phyloP scores from a whole-genome alignment of 2,329 filamentous ascomycete genomes.

The Trichoderma breve region DNA sequence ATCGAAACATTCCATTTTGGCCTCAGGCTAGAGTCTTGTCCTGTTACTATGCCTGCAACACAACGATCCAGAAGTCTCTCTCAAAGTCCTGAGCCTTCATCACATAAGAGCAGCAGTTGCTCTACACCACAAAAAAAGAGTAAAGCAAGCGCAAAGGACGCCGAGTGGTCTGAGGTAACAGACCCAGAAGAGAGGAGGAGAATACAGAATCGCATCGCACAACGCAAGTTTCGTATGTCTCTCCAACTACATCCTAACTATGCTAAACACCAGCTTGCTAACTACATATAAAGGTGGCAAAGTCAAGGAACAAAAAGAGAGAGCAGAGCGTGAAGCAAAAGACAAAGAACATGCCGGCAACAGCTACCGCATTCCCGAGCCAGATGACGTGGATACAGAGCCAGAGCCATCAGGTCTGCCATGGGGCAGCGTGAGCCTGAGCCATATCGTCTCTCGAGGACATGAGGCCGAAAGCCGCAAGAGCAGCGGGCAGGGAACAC shows the following conservation, averaged over 20 bases:
- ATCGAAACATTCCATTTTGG: not conserved
- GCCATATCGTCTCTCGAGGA: constrained; percentile 49
- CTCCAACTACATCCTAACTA: not conserved
- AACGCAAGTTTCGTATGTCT: constrained; percentile 69
- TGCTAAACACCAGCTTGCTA: constrained; percentile 1
- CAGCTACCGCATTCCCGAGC: constrained; percentile 60
- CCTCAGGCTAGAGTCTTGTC: not conserved
- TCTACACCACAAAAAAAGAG: constrained; percentile 39
- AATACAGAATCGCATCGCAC: constrained; percentile 74
- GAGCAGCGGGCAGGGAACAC: constrained; percentile 41
- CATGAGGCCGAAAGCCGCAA: constrained; percentile 48
- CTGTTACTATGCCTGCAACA: constrained; percentile 24
- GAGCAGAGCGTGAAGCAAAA: constrained; percentile 58
- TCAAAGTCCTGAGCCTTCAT: constrained; percentile 23
- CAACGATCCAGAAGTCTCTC: constrained; percentile 27
- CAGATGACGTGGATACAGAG: constrained; percentile 53
- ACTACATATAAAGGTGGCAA: constrained; percentile 59
- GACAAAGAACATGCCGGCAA: constrained; percentile 63
- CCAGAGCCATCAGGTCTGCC: constrained; percentile 62
- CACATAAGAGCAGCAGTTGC: constrained; percentile 30
- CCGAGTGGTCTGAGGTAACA: constrained; percentile 68
- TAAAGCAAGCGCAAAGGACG: constrained; percentile 45
- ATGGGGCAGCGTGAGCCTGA: constrained; percentile 68
- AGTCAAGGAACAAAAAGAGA: constrained; percentile 64
- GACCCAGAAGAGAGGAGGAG: constrained; percentile 70